A percentile compares a stretch with the other conserved stretches of the same genome.
Conservation (phyloP, 805 yeast genomes). For the Lachancea sp. region DNA sequence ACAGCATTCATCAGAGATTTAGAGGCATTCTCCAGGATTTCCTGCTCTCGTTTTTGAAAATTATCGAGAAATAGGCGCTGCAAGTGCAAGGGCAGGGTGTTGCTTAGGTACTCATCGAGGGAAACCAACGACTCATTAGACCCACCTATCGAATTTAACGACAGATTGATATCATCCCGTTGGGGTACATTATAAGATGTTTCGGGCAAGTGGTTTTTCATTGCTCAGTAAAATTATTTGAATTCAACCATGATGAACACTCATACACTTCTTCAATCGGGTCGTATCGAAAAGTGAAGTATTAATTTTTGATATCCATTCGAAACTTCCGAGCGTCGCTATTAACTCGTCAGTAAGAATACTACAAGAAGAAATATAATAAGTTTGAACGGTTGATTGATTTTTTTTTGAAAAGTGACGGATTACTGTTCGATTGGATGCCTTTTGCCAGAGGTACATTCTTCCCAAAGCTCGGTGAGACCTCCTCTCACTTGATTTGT, state of each 20-base stretch:
- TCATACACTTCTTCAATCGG: too few species aligned
- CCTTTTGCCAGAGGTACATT: not conserved
- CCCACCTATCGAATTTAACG: not conserved
- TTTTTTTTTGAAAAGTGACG: not conserved
- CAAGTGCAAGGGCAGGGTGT: constrained; percentile 31
- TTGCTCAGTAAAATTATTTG: not conserved
- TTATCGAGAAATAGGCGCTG: constrained; percentile 29
- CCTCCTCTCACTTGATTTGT: not conserved
- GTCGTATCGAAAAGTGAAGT: too few species aligned
- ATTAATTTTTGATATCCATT: not conserved
- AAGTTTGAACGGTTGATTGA: not conserved
- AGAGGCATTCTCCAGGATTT: constrained; percentile 9
- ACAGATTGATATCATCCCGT: not conserved
- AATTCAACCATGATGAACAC: not conserved
- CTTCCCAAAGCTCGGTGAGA: not conserved
- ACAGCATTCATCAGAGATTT: constrained; percentile 7
- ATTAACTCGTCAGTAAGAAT: not conserved
- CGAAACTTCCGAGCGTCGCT: not conserved
- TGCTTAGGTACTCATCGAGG: constrained; percentile 34
- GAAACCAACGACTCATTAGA: constrained; percentile 26
- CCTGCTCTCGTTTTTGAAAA: constrained; percentile 13
- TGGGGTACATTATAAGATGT: not conserved
- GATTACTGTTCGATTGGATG: not conserved
- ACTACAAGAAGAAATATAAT: not conserved
- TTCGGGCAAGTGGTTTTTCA: not conserved